These are phyloP conservation scores for Hypoxylon rubiginosum DNA, from an alignment of 2,329 filamentous ascomycete species.

Conservation along the genomic window DNA sequence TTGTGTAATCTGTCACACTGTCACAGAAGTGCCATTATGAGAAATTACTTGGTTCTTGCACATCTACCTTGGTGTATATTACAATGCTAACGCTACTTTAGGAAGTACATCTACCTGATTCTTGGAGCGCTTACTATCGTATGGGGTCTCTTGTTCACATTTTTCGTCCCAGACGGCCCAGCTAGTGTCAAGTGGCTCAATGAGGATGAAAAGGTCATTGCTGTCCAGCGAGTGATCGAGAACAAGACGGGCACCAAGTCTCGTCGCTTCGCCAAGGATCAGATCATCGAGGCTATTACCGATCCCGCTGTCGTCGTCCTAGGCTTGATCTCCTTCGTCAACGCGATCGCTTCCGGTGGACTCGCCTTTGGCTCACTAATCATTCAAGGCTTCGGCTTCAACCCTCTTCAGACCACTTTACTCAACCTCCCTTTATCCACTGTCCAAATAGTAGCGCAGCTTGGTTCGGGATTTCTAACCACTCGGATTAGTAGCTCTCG, in stretches of 20 bases:
- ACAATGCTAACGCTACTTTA: slow-evolving; percentile 20
- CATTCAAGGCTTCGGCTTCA: slow-evolving; percentile 48
- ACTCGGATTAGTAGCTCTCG: slow-evolving; percentile 46
- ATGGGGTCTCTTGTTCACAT: slow-evolving; percentile 38
- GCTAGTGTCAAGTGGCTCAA: slow-evolving; percentile 40
- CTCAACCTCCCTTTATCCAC: slow-evolving; percentile 46
- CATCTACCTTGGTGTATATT: not conserved
- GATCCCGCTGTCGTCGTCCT: slow-evolving; percentile 47
- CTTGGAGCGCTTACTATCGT: slow-evolving; percentile 36
- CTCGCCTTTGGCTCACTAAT: slow-evolving; percentile 47
- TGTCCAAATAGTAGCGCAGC: slow-evolving; percentile 45
- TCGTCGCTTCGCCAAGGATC: slow-evolving; percentile 41
- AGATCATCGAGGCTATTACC: slow-evolving; percentile 44
- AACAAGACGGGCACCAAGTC: slow-evolving; percentile 50
- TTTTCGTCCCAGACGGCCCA: slow-evolving; percentile 42
- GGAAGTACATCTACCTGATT: slow-evolving; percentile 44
- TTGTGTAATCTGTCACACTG: not conserved
- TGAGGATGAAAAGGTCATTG: slow-evolving; percentile 46
- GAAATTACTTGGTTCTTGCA: not conserved
- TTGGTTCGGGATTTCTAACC: slow-evolving; percentile 39
- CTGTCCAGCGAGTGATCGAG: slow-evolving; percentile 48
- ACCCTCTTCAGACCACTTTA: slow-evolving; percentile 43
- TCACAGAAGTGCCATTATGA: not conserved
- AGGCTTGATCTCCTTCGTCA: slow-evolving; percentile 47
- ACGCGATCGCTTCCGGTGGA: slow-evolving; percentile 46